A percentile compares a stretch with the other conserved stretches of the same genome.
Evolutionary conservation across 2,329 filamentous ascomycete species (phyloP).

Genomic region (Colletotrichum phormii): DNA sequence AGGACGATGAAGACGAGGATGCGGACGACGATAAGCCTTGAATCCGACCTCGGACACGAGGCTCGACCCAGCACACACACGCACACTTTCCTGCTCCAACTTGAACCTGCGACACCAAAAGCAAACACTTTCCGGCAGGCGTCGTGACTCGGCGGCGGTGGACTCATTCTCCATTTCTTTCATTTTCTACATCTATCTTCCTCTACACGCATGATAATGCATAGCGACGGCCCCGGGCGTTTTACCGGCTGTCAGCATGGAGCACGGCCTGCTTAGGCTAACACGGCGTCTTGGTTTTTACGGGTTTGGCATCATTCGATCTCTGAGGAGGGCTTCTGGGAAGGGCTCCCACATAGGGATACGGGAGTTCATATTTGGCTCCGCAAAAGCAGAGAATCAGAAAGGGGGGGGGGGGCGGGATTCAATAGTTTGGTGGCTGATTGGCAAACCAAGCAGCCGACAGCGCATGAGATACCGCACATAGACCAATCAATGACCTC

Average conservation of each 20-base stretch:
- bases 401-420: not conserved
- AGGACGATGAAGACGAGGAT: constrained; percentile 68
- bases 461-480: constrained; percentile 4
- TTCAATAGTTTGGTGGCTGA: constrained; percentile 11
- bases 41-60: not conserved
- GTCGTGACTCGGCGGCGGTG: not conserved
- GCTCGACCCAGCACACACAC: not conserved
- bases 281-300: constrained; percentile 27
- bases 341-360: constrained; percentile 19
- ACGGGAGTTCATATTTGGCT: constrained; percentile 12
- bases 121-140: not conserved
- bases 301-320: constrained; percentile 34
- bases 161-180: not conserved
- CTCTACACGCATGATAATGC: constrained; percentile 34
- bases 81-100: not conserved
- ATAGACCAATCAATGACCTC: constrained; percentile 22
- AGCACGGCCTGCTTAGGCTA: constrained; percentile 26
- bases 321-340: constrained; percentile 17
- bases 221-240: constrained; percentile 39
- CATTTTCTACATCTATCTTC: constrained; percentile 5
- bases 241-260: constrained; percentile 30
- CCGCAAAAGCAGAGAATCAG: constrained; percentile 4
- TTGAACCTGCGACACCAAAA: not conserved
- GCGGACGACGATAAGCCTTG: constrained; percentile 45
- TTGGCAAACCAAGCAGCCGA: constrained; percentile 1